Percentiles rank a stretch among this genome's conserved stretches.
Conservation (phyloP, 768 basidiomycete genomes). For the Amanita rubescens region DNA sequence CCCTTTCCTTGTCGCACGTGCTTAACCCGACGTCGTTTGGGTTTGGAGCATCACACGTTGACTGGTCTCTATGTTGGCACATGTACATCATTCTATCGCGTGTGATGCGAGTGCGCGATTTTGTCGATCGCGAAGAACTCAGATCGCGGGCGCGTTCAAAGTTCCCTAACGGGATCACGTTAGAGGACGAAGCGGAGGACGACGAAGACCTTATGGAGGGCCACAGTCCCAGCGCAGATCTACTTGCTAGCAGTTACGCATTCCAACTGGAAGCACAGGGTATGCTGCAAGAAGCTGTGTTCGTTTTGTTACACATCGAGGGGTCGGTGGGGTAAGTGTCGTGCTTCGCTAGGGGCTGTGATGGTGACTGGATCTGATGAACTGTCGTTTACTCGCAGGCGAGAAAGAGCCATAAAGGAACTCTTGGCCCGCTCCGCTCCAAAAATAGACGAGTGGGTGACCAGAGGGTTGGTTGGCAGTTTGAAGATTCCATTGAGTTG, state of each 20-base stretch:
- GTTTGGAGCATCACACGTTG: conserved; percentile 67
- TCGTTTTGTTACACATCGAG: conserved; percentile 87
- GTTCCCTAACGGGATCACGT: conserved; percentile 18
- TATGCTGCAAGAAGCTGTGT: conserved; percentile 78
- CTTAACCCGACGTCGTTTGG: conserved; percentile 72
- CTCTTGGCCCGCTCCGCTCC: conserved; percentile 65
- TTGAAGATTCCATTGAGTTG: conserved; percentile 78
- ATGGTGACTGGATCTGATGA: background rate
- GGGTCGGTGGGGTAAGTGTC: conserved; percentile 62
- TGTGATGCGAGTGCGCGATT: conserved; percentile 77
- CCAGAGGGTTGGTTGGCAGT: conserved; percentile 62
- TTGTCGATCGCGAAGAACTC: conserved; percentile 68
- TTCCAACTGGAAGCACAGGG: conserved; percentile 77
- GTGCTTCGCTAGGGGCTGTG: conserved; percentile 25
- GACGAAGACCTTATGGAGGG: conserved; percentile 55
- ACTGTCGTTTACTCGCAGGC: conserved; percentile 34
- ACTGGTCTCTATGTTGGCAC: conserved; percentile 88
- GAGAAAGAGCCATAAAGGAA: conserved; percentile 77
- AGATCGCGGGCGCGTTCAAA: conserved; percentile 17
- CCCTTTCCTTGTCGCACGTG: conserved; percentile 58
- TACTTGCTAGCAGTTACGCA: conserved; percentile 79
- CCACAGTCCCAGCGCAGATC: conserved; percentile 77
- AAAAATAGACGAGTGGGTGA: conserved; percentile 65
- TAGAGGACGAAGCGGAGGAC: conserved; percentile 29
- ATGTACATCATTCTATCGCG: conserved; percentile 82